phyloP scores from a whole-genome alignment of 2,329 filamentous ascomycete genomes.

The Aspergillus calidoustus region DNA sequence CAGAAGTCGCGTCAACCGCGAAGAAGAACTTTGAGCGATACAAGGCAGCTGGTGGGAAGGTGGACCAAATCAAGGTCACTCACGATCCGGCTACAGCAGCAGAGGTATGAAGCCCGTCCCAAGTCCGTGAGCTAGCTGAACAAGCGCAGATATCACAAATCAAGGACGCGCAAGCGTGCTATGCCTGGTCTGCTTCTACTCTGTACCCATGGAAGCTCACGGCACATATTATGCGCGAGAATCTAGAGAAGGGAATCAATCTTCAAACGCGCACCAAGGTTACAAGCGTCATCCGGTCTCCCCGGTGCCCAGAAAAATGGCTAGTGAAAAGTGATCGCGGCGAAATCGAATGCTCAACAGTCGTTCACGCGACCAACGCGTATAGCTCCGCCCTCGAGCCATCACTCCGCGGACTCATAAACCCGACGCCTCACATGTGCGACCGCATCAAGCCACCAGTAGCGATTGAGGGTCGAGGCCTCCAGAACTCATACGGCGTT shows the following conservation, averaged over 20 bases:
- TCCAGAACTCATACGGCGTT: conserved; percentile 6
- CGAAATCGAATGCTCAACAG: conserved; percentile 1
- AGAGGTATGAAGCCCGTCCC: neutral
- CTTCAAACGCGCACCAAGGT: conserved; percentile 8
- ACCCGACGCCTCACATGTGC: conserved; percentile 9
- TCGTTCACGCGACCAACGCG: conserved; percentile 11
- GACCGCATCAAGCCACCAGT: neutral
- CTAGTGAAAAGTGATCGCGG: neutral
- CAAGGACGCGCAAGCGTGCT: conserved; percentile 3
- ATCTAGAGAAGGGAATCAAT: conserved; percentile 2
- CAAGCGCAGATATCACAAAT: conserved; percentile 7
- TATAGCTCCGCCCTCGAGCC: conserved; percentile 10
- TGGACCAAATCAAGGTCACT: conserved; percentile 11
- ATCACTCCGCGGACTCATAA: conserved; percentile 8
- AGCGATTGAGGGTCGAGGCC: neutral
- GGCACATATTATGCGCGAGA: conserved; percentile 8
- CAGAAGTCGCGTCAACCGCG: conserved; percentile 1
- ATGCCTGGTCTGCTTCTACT: conserved; percentile 11
- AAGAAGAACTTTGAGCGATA: conserved; percentile 5
- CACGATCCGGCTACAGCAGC: neutral
- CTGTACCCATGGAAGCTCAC: conserved; percentile 10
- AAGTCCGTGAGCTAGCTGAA: neutral
- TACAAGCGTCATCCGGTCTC: neutral
- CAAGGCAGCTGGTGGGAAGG: neutral
- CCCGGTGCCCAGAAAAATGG: neutral